Conservation (phyloP, 768 basidiomycete genomes). For the Tricholoma matsutake region DNA sequence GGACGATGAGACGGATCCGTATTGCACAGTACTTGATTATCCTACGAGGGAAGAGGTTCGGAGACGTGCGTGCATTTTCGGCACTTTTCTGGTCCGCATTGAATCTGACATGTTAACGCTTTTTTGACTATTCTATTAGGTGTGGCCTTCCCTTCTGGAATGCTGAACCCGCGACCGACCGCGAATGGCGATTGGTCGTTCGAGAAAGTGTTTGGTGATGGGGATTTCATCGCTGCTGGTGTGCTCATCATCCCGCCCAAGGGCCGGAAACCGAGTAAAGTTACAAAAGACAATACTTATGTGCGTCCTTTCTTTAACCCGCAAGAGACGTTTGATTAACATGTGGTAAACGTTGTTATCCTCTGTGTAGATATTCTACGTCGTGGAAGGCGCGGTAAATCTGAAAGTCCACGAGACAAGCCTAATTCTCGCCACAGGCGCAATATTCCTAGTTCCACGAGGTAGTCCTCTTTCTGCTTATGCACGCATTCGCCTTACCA, state of each 20-base stretch:
- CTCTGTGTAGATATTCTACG: slow-evolving; percentile 45
- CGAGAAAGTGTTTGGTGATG: slow-evolving; percentile 92
- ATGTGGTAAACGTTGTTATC: not conserved
- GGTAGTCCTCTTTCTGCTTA: slow-evolving; percentile 42
- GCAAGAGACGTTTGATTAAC: not conserved
- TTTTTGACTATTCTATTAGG: slow-evolving; percentile 40
- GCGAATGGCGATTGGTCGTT: slow-evolving; percentile 56
- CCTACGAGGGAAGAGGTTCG: slow-evolving; percentile 55
- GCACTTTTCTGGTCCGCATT: slow-evolving; percentile 1
- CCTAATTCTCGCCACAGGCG: slow-evolving; percentile 75
- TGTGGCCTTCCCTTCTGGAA: slow-evolving; percentile 61
- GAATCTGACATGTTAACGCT: not conserved
- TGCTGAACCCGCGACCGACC: slow-evolving; percentile 1
- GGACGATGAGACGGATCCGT: slow-evolving; percentile 74
- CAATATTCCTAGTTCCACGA: slow-evolving; percentile 87
- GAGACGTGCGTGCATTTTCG: slow-evolving; percentile 55
- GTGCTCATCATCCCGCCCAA: slow-evolving; percentile 79
- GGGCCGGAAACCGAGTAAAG: slow-evolving; percentile 80
- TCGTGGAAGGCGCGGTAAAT: slow-evolving; percentile 84
- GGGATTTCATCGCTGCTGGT: slow-evolving; percentile 89
- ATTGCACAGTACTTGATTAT: slow-evolving; percentile 69
- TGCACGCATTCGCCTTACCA: not conserved
- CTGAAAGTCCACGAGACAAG: slow-evolving; percentile 79
- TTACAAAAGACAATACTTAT: slow-evolving; percentile 88
- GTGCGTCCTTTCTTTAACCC: slow-evolving; percentile 2